phyloP scores from a whole-genome alignment of 352 stramenopile species.

The Phytophthora kernoviae region DNA sequence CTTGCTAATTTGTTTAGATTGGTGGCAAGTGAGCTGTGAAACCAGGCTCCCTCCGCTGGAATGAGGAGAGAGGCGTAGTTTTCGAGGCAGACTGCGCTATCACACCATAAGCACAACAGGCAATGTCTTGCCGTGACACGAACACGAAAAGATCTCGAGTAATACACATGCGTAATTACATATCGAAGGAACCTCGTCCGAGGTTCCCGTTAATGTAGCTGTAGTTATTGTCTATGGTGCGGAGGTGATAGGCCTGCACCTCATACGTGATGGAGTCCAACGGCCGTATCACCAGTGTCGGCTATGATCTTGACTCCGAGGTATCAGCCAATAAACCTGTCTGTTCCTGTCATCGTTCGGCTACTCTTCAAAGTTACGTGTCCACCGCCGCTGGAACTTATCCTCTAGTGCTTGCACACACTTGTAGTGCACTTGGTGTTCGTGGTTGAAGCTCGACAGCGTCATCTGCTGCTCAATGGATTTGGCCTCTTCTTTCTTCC shows the following conservation, averaged over 20 bases:
- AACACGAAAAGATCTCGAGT: conserved; percentile 22
- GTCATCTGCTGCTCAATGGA: conserved; percentile 61
- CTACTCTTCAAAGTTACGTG: conserved; percentile 68
- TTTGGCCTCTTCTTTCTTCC: conserved; percentile 65
- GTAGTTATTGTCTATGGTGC: conserved; percentile 18
- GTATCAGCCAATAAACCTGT: conserved; percentile 8
- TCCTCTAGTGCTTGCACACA: conserved; percentile 78
- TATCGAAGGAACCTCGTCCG: neutral
- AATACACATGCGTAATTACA: conserved; percentile 26
- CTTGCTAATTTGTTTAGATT: conserved; percentile 22
- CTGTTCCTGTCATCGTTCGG: neutral
- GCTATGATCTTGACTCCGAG: neutral
- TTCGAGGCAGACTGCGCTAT: neutral
- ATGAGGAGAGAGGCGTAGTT: conserved; percentile 9
- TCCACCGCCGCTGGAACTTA: conserved; percentile 63
- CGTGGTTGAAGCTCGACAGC: conserved; percentile 82
- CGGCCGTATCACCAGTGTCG: neutral
- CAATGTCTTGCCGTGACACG: conserved; percentile 5
- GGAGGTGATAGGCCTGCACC: neutral
- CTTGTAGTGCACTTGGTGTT: conserved; percentile 84
- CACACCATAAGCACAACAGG: neutral
- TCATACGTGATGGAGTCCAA: neutral
- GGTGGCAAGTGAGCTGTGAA: conserved; percentile 6
- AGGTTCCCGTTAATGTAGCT: neutral
- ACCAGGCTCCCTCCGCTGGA: conserved; percentile 13